Evolutionary conservation across 1,284 basidiomycete genomes (phyloP), one percentile per base, ranked within the genome.

Genomic region (Kalmanozyma brasiliensis): DNA sequence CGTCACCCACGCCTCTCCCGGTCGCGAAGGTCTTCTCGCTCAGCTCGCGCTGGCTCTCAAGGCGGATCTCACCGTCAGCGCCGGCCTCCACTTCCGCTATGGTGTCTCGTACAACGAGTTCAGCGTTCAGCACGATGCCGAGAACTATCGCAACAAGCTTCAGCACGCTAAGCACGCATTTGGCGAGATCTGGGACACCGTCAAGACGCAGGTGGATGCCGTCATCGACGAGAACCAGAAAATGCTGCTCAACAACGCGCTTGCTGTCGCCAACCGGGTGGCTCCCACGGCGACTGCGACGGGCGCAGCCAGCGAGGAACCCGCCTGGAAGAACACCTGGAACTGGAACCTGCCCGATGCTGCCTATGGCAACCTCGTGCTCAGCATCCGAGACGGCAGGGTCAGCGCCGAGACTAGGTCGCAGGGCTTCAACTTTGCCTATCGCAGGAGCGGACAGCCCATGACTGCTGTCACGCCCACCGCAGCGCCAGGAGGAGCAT

Each of bases 31-130:
- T 34, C 87, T 98, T 60, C 89, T 98, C 35, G 87, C 92, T 8
- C 93, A 97, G 82, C 88, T 98, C 44, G 90, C 91, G 2, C 87
- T 96, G 49, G 89, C 91, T 30, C 86, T 95, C 80, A 96, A 96
- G 83, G 93, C 94, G 2, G 96, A 99, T 83, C 86, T 98, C 44
- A 95, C 94, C 33, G 86, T 98, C 60, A 95, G 92, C 11, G 94
- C 93, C 8, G 94, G 94, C 36, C 87, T 98, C 30, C 96, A 99
- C 84, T 98, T 98, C 88, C 91, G 96, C 55, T 97, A 98, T 81
- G 91, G 93, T 23, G 91, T 89, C 1, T 93, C 91, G 2, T 98
- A 94, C 87, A 99, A 98, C 84, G 95, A 98, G 82, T 98, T 96
- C 82, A 91, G 90, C 73, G 90, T 97, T 2, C 92, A 94, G 82